Percentiles rank a stretch among this genome's conserved stretches.
These are phyloP conservation scores for Pseudocercospora macadamiae DNA, from an alignment of 2,329 filamentous ascomycete species.

Conservation along the genomic window DNA sequence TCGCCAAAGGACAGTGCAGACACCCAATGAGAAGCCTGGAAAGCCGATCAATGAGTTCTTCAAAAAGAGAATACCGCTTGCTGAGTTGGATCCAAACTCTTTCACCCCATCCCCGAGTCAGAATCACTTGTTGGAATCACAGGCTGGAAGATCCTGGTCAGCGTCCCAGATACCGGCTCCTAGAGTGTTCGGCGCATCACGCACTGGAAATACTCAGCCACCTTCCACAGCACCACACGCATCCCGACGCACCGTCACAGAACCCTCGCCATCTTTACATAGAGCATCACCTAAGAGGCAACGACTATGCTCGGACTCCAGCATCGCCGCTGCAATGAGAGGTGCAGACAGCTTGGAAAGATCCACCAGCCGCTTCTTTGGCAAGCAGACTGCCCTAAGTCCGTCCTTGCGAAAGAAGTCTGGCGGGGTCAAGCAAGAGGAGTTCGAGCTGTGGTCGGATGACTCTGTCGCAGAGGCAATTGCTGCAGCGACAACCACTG, in stretches of 20 bases:
- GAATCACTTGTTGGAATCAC: constrained; percentile 59
- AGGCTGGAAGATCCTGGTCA: constrained; percentile 59
- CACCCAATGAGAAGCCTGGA: constrained; percentile 60
- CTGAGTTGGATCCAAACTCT: constrained; percentile 68
- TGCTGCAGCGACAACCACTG: constrained; percentile 35
- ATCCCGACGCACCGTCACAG: constrained; percentile 42
- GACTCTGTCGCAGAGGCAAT: constrained; percentile 51
- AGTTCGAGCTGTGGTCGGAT: constrained; percentile 53
- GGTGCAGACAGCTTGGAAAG: constrained; percentile 30
- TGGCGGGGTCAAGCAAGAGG: constrained; percentile 38
- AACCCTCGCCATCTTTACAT: constrained; percentile 33
- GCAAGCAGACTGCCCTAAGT: constrained; percentile 39
- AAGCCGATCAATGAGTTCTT: constrained; percentile 68
- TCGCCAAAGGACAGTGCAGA: constrained; percentile 38
- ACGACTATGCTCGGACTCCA: constrained; percentile 46
- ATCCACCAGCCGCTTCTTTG: constrained; percentile 52
- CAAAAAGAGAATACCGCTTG: constrained; percentile 65
- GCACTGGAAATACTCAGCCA: constrained; percentile 31
- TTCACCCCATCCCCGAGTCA: constrained; percentile 70
- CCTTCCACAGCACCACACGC: constrained; percentile 48
- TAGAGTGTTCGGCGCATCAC: constrained; percentile 20
- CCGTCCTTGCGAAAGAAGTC: constrained; percentile 45
- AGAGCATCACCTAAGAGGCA: constrained; percentile 27
- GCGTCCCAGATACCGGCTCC: constrained; percentile 50
- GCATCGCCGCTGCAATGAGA: constrained; percentile 34